Evolutionary conservation across 2,329 filamentous ascomycete species (phyloP).

Genomic region (Stachybotrys chlorohalonatus): DNA sequence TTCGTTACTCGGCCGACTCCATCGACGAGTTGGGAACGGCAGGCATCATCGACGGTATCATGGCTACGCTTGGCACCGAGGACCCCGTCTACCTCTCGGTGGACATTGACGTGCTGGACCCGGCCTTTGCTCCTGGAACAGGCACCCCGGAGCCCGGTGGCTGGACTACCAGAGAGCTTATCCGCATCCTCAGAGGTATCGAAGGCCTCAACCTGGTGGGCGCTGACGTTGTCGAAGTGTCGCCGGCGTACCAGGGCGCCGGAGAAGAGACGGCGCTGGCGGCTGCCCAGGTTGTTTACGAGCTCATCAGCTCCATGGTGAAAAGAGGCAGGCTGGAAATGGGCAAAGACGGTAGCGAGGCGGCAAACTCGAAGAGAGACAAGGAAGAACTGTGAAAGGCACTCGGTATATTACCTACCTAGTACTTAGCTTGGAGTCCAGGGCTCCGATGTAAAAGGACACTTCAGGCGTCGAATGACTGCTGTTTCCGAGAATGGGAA

Average conservation of each 20-base stretch:
- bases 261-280: conserved; percentile 55
- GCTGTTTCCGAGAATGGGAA: too few relatives aligned
- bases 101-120: conserved; percentile 83
- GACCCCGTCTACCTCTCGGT: conserved; percentile 70
- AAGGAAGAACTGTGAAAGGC: conserved; percentile 28
- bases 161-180: conserved; percentile 84
- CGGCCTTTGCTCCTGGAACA: conserved; percentile 58
- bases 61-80: conserved; percentile 63
- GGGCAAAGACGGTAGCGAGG: conserved; percentile 21
- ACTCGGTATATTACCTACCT: not conserved
- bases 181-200: conserved; percentile 71
- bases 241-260: conserved; percentile 71
- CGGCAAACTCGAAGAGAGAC: not conserved
- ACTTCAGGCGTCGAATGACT: too few relatives aligned
- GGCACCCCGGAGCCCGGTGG: conserved; percentile 86
- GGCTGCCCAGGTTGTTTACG: not conserved
- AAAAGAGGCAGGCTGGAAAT: conserved; percentile 37
- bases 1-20: conserved; percentile 71
- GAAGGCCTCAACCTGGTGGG: conserved; percentile 80
- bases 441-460: too few relatives aligned
- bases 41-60: conserved; percentile 62
- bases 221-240: conserved; percentile 79
- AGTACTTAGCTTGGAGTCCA: not conserved
- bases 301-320: conserved; percentile 1
- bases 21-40: conserved; percentile 72